Evolutionary conservation across 306 rosid species (phyloP), one percentile per base, ranked within the genome.

Genomic region (Sphenostylis stenocarpa): DNA sequence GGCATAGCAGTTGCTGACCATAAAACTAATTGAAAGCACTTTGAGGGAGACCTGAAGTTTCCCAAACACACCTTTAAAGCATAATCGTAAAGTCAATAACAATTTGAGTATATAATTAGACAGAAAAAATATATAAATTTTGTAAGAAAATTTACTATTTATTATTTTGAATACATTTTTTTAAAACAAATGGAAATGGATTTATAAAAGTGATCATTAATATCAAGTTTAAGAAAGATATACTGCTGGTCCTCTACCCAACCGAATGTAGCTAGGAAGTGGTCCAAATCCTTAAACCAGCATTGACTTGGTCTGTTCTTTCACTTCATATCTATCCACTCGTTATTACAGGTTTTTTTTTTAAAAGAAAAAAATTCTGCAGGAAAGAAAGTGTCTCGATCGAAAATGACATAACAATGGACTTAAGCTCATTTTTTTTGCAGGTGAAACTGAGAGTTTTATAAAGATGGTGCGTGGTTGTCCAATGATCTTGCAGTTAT

Each of bases 321-420:
- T 17, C 48, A 1, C 36, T 20, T 16, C 5, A 61, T 16, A 61
- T 61, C 11, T 58, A 58, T 58, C 39, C 39, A 26, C 39, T 58
- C 39, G 20, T 28, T 58, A 58, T 26, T 28, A 2, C 28, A 58
- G 38, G 34, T 23, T 4, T 56, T 52, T 52, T 7, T n/a, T n/a
- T n/a, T n/a, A n/a, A n/a, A n/a, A n/a, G n/a, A n/a, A n/a, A n/a
- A n/a, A n/a, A n/a, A n/a, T n/a, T 53, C 2, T 72, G 39, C 56
- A 4, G n/a, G 16, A 38, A 20, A 72, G 23, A 67, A 45, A 21
- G 36, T 29, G 62, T 60, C 79, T 60, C 70, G 23, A 31, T 74
- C 61, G 70, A 74, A 61, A 60, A 29, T 60, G 79, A 74, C 61
- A 33, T 29, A 5, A 44, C 61, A 24, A 23, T 8, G 39, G 57